Evolutionary conservation across 441 rosid species (phyloP).

Genomic region (Populus tomentosa): DNA sequence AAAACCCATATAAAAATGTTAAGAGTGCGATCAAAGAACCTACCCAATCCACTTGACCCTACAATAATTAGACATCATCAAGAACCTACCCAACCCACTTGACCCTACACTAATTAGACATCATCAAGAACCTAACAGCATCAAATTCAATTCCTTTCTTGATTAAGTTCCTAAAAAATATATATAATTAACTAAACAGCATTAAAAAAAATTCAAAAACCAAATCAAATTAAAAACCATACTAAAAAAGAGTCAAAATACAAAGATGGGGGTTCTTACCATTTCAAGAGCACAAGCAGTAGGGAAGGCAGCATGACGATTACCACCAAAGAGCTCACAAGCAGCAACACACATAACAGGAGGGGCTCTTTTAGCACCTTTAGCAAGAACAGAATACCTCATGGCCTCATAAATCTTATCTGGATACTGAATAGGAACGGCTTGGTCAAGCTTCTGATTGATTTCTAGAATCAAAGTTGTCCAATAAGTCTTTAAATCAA

Average conservation of each 20-base stretch:
- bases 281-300: slow-evolving; percentile 97
- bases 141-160: not conserved
- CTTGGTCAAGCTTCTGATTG: slow-evolving; percentile 71
- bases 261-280: slow-evolving; percentile 29
- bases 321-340: slow-evolving; percentile 78
- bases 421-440: slow-evolving; percentile 65
- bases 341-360: slow-evolving; percentile 94
- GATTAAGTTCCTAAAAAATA: not conserved
- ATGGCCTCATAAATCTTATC: slow-evolving; percentile 75
- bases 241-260: not conserved
- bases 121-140: not conserved
- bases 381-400: slow-evolving; percentile 82
- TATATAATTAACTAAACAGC: not conserved
- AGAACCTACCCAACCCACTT: not conserved
- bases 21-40: not conserved
- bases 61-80: not conserved
- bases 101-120: not conserved
- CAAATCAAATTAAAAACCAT: not conserved
- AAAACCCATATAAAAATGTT: not conserved
- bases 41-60: not conserved
- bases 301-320: slow-evolving; percentile 81
- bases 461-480: slow-evolving; percentile 51
- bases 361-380: slow-evolving; percentile 83
- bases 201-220: not conserved
- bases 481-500: slow-evolving; percentile 87